Evolutionary conservation across 441 rosid species (phyloP), one percentile per base, ranked within the genome.

Genomic region (Eruca vesicaria): DNA sequence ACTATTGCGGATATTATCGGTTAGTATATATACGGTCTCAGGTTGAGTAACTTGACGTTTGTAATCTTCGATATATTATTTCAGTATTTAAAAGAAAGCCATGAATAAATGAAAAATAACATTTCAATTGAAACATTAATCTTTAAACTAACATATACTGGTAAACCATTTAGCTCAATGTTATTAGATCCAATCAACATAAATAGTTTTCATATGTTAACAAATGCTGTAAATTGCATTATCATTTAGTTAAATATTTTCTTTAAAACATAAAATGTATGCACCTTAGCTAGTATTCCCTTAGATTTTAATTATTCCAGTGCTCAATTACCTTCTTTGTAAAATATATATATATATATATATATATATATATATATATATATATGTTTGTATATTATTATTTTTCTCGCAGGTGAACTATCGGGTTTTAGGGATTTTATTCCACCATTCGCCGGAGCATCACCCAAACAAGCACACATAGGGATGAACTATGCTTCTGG

Each of bases 401-500:
- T 57, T 2, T 14, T 5, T 53, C 45, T 2, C 48, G 21, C 82
- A 87, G 90, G 74, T 64, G 60, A 85, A 74, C 38, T 67, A 12
- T 70, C 75, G 3, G 86, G 86, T 0, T 86, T 88, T 7, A 23
- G 66, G 12, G n/a, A 68, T 23, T 82, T 50, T 7, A 81, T 88
- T 55, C 90, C 81, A 5, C 78, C 87, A 7, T 82, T 65, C 2
- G 69, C 84, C 12, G 79, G 26, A 18, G 77, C 84, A 66, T 29
- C 76, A 56, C 63, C 12, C 20, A 32, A 43, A 70, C n/a, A 20
- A 80, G 82, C 41, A 3, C 38, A 16, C 68, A 79, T 10, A 53
- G 90, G 90, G 11, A 60, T 88, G 3, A 84, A 88, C 70, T 86
- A 88, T 72, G 93, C 93, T 21, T 88, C 93, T 2, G 90, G 87